Evolutionary conservation across 2,329 filamentous ascomycete species (phyloP), one percentile per base, ranked within the genome.

Genomic region (Herpotrichia juniperi): DNA sequence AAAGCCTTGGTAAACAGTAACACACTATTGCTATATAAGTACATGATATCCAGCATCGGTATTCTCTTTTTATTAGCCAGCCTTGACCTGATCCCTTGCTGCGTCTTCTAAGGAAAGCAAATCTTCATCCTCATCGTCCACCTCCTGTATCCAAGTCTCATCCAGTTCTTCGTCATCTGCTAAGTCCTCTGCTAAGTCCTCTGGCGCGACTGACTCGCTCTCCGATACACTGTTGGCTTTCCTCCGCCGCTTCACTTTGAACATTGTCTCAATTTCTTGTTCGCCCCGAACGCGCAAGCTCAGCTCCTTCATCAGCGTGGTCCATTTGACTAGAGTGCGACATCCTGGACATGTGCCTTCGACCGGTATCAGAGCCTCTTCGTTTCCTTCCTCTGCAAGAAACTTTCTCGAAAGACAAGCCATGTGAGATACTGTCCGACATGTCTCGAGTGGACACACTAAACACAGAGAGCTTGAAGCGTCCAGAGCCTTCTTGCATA

Each of bases 271-370:
- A 1, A 93, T 76, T 58, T 92, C 88, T 51, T 88, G 88, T 48
- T 81, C 74, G 0, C 88, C 92, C 21, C 90, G 82, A 30, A 84
- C 78, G 26, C 93, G 82, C 43, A 96, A 75, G 45, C 83, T 94
- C 61, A 96, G 74, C 68, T 96, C 93, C 67, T 87, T 93, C 77
- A 96, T 88, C 75, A 97, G 84, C 42, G 89, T 83, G 0, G 81
- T 79, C 93, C 93, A 97, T 45, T 79, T 71, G 1, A 92, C 75
- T 4, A 78, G 72, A 0, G 78, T 78, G 1, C 79, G 74, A 67
- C 93, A 97, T 17, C 76, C 76, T 0, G 91, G 91, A 74, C 93
- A 97, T 2, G 64, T 72, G 2, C 91, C 92, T 28, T 79, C 68
- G 1, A 83, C 78, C 0, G 93, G 93, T 1, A 96, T 66, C 1